phyloP scores from a whole-genome alignment of 2,329 filamentous ascomycete species.

The Cordyceps cateniannulata region DNA sequence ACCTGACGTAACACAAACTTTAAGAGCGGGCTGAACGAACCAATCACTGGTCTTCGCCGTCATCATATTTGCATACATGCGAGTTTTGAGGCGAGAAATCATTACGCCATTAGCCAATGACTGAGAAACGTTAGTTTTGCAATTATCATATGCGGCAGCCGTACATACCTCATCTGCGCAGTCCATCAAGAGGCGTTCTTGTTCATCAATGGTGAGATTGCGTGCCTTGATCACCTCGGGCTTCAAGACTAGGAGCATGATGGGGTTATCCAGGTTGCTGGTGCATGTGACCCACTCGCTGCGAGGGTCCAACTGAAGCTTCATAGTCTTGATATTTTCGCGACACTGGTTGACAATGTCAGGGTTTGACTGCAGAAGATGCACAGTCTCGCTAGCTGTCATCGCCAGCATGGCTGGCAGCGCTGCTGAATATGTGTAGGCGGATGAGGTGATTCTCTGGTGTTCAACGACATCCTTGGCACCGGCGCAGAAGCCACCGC shows the following conservation, averaged over 20 bases:
- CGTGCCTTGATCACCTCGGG: slow-evolving; percentile 69
- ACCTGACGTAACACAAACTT: slow-evolving; percentile 83
- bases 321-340: slow-evolving; percentile 82
- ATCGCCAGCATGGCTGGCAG: slow-evolving; percentile 90
- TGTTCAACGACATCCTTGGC: slow-evolving; percentile 89
- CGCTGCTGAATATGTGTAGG: slow-evolving; percentile 94
- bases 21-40: slow-evolving; percentile 72
- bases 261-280: slow-evolving; percentile 76
- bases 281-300: slow-evolving; percentile 89
- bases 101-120: slow-evolving; percentile 80
- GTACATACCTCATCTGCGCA: slow-evolving; percentile 84
- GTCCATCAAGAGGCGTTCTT: slow-evolving; percentile 80
- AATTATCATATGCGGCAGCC: neutral
- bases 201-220: slow-evolving; percentile 63
- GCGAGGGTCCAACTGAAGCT: slow-evolving; percentile 79
- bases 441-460: slow-evolving; percentile 84
- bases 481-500: slow-evolving; percentile 93
- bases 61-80: slow-evolving; percentile 58
- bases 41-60: slow-evolving; percentile 64
- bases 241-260: slow-evolving; percentile 79
- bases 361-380: slow-evolving; percentile 78
- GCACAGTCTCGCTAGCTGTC: slow-evolving; percentile 88
- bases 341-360: slow-evolving; percentile 72
- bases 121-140: slow-evolving; percentile 36
- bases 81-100: slow-evolving; percentile 77